A percentile compares a stretch with the other conserved stretches of the same genome.
phyloP scores from a whole-genome alignment of 2,329 filamentous ascomycete species.

The Pezicula neosporulosa region DNA sequence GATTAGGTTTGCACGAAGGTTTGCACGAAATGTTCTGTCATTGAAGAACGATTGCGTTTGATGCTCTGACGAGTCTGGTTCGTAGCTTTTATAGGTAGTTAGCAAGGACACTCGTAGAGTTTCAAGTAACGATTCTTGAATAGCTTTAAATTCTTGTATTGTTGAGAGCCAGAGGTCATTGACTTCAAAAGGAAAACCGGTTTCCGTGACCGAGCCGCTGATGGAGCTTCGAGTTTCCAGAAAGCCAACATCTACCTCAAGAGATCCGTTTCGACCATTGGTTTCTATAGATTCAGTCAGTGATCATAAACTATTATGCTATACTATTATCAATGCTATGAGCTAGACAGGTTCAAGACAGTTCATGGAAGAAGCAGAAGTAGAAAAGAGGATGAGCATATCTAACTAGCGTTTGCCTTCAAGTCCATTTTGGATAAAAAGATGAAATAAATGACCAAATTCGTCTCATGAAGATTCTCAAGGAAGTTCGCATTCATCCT shows the following conservation, averaged over 20 bases:
- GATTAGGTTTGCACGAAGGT: conserved; percentile 40
- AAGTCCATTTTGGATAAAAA: too few relatives aligned
- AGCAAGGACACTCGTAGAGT: conserved; percentile 38
- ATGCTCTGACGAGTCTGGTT: conserved; percentile 38
- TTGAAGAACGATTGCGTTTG: conserved; percentile 41
- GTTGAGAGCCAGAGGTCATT: conserved; percentile 31
- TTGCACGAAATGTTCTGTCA: conserved; percentile 38
- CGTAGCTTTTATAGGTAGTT: conserved; percentile 42
- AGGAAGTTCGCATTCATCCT: too few relatives aligned
- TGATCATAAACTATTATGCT: not conserved
- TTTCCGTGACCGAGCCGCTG: conserved; percentile 24
- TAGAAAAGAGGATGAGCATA: too few relatives aligned
- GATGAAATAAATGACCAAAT: too few relatives aligned
- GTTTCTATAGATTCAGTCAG: conserved; percentile 11
- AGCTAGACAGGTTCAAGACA: too few relatives aligned
- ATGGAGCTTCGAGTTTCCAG: conserved; percentile 18
- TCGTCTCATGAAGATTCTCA: too few relatives aligned
- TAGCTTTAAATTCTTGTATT: conserved; percentile 42
- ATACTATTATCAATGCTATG: too few relatives aligned
- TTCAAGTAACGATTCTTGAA: conserved; percentile 38
- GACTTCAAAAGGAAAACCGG: conserved; percentile 15
- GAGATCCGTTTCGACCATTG: conserved; percentile 13
- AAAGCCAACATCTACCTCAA: conserved; percentile 18
- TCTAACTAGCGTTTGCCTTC: too few relatives aligned
- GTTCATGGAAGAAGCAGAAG: too few relatives aligned